Conservation (phyloP, 208 protist genomes). For the Wallacemonas rigidus region DNA sequence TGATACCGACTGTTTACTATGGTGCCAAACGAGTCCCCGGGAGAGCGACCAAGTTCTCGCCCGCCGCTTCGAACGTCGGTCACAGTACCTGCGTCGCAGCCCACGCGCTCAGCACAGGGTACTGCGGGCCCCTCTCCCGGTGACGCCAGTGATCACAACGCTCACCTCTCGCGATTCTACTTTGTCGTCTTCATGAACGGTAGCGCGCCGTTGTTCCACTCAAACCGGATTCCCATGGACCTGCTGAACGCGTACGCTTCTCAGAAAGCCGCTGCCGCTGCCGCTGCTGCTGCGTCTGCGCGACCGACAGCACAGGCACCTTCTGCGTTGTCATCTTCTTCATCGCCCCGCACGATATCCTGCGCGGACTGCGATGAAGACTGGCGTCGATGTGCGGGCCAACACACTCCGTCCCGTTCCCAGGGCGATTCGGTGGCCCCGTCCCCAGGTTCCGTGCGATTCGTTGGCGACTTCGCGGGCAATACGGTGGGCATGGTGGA, state of each 20-base stretch:
- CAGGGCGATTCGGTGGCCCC: constrained; percentile 31
- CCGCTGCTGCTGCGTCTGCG: not conserved
- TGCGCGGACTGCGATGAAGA: not conserved
- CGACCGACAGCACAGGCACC: not conserved
- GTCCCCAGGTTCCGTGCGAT: constrained; percentile 13
- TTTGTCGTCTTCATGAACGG: constrained; percentile 81
- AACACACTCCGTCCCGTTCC: not conserved
- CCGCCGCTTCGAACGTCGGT: constrained; percentile 1
- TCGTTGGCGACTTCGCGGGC: constrained; percentile 48
- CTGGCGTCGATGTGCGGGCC: constrained; percentile 4
- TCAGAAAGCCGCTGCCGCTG: not conserved
- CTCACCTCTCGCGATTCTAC: constrained; percentile 52
- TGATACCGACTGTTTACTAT: not conserved
- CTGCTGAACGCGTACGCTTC: constrained; percentile 11
- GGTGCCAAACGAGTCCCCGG: not conserved
- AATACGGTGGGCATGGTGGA: constrained; percentile 37
- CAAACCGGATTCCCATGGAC: constrained; percentile 52
- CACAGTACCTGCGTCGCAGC: not conserved
- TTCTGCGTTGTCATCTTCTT: not conserved
- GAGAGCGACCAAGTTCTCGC: not conserved
- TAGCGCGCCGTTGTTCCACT: constrained; percentile 75
- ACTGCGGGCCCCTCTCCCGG: not conserved
- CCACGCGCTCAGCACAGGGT: not conserved
- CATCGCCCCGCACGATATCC: not conserved
- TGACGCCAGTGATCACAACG: not conserved